A percentile compares a stretch with the other conserved stretches of the same genome.
phyloP scores from a whole-genome alignment of 306 rosid genomes.

The Cicer judaicum region DNA sequence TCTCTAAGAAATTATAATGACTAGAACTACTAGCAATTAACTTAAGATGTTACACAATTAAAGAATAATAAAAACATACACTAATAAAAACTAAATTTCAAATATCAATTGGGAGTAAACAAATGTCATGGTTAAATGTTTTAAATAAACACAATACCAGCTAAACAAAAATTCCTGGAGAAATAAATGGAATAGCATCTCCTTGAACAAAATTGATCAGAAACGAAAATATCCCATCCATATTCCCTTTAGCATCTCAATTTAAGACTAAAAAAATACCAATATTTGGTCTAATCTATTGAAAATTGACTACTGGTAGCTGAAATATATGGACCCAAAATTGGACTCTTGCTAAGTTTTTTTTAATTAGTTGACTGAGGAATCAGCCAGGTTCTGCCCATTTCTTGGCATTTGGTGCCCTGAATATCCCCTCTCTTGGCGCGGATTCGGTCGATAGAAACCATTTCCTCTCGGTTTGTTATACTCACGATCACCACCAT shows the following conservation, averaged over 20 bases:
- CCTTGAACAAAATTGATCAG: slow-evolving; percentile 44
- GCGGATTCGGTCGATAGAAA: slow-evolving; percentile 65
- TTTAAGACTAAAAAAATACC: slow-evolving; percentile 49
- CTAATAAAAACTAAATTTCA: background rate
- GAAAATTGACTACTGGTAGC: slow-evolving; percentile 44
- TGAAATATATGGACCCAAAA: slow-evolving; percentile 62
- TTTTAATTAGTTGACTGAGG: slow-evolving; percentile 46
- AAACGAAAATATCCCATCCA: slow-evolving; percentile 45
- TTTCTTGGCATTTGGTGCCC: slow-evolving; percentile 63
- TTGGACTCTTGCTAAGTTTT: slow-evolving; percentile 41
- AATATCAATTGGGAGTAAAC: slow-evolving; percentile 32
- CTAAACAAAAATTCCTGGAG: slow-evolving; percentile 41
- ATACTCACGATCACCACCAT: slow-evolving; percentile 70
- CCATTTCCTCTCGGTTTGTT: slow-evolving; percentile 75
- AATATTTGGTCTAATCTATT: slow-evolving; percentile 47
- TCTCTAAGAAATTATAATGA: no score
- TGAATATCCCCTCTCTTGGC: slow-evolving; percentile 67
- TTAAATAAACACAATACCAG: slow-evolving; percentile 46
- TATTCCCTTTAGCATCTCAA: slow-evolving; percentile 47
- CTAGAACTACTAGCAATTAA: no score
- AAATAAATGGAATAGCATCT: slow-evolving; percentile 41
- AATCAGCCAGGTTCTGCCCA: slow-evolving; percentile 61
- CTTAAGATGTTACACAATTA: no score
- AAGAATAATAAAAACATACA: no score
- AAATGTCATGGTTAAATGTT: slow-evolving; percentile 52